Percentiles rank a stretch among this genome's conserved stretches.
phyloP scores from a whole-genome alignment of 2,329 filamentous ascomycete genomes.

The Microascus cirrosus region DNA sequence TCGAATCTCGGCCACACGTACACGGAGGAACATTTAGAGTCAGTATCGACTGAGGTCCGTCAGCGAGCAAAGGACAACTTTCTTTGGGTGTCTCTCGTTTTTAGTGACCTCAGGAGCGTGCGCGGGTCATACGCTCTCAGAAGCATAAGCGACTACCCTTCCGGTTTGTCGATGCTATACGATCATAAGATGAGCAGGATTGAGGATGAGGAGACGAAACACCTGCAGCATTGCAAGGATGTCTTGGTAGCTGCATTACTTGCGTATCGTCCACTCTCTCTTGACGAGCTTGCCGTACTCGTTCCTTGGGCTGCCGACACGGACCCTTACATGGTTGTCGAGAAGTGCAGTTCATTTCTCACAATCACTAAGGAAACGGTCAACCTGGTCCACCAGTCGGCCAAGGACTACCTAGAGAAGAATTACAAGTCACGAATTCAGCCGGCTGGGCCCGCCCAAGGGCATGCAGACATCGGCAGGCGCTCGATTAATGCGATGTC shows the following conservation, averaged over 20 bases:
- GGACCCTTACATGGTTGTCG: conserved; percentile 7
- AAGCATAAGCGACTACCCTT: too few species aligned
- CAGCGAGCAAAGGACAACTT: conserved; percentile 9
- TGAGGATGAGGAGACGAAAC: background rate
- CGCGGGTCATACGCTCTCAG: too few species aligned
- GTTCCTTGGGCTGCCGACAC: background rate
- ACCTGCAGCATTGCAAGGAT: background rate
- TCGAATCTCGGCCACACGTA: too few species aligned
- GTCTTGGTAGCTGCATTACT: background rate
- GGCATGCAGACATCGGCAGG: conserved; percentile 5
- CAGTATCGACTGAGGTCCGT: background rate
- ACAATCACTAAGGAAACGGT: conserved; percentile 10
- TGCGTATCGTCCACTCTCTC: background rate
- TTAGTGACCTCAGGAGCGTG: too few species aligned
- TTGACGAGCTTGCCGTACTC: background rate
- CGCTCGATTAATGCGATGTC: conserved; percentile 9
- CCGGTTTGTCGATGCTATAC: conserved; percentile 14
- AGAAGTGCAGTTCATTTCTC: conserved; percentile 16
- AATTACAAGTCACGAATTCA: conserved; percentile 7
- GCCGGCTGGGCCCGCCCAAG: background rate
- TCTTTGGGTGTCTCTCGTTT: conserved; percentile 7
- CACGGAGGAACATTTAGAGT: too few species aligned
- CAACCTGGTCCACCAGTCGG: conserved; percentile 17
- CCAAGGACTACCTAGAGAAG: conserved; percentile 15
- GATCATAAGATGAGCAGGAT: conserved; percentile 14